Base-by-base conservation (phyloP, 306 rosid species). In the Dalbergia cochinchinensis region DNA sequence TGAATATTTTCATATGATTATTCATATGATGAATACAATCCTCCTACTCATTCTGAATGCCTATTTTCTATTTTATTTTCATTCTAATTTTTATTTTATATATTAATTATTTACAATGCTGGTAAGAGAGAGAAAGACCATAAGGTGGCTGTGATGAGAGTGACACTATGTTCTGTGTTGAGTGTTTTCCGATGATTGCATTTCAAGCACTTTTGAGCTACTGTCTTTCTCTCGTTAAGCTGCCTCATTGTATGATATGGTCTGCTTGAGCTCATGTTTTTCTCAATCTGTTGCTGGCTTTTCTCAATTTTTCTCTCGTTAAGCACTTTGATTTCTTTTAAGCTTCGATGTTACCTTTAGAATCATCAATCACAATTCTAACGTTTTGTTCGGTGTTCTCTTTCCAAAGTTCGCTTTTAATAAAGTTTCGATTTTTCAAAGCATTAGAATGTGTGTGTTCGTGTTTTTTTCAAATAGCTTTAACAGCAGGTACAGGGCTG, bases 11-110 rank as follows among this genome's bases (percentile, higher is more conserved):
- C 69, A 10, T 65, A 78, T 88, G 96, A 87, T 77, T 0, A 16
- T 62, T 83, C 66, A 65, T 53, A 2, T 83, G 92, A 89, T 82
- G 86, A 90, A 74, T 60, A 60, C 20, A 77, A 76, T 8, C 94
- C 97, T 90, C 94, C 94, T 90, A 92, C 96, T 92, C 97, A 90
- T 92, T 15, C 96, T 92, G 96, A 92, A 89, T 89, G 95, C 88
- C 87, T 22, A 20, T 6, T 14, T 3, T 14, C 1, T 4, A 0
- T 42, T 72, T 50, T 47, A 0, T 2, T 61, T 73, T 13, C n/a
- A 50, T 1, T 47, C 5, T 13, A 0, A 6, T 5, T 0, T 45
- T 71, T 0, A 6, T 2, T 53, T 4, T 12, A 0, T 7, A 2
- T 8, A 34, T 26, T 9, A 4, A 4, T 4, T 5, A 9, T 3